Evolutionary conservation across 164 flowering plant species (phyloP), one percentile per base, ranked within the genome.

Genomic region (Vitis labrusca): DNA sequence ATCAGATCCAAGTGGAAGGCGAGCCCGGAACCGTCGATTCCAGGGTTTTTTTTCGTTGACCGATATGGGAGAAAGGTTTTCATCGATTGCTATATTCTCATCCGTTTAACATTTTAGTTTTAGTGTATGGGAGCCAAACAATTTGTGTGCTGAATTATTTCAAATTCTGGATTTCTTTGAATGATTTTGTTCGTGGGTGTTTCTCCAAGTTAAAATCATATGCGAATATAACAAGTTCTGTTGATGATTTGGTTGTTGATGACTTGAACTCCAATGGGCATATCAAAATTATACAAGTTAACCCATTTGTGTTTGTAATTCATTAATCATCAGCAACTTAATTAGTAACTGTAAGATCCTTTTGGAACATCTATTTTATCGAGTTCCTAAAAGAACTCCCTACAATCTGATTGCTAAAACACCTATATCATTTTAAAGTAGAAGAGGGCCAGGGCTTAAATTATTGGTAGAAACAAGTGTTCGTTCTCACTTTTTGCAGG

Each of bases 1-100:
- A 84, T 53, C 80, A 77, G 67, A 72, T 73, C 74, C 80, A 81
- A 53, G 87, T 84, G 70, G 87, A 87, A 3, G 91, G 93, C 5
- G 78, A 72, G 73, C 87, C 91, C 1, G 84, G 84, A 71, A 85
- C 91, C 73, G 86, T 87, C 2, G 93, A 89, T 74, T 83, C 83
- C 67, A 75, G 88, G 8, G 86, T 83, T 70, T 89, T 23, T 89
- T 76, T 83, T 85, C 67, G 64, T 73, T 61, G 89, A 87, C 44
- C 74, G 78, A 32, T 81, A 86, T 12, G 91, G 91, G 54, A 87
- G 83, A 72, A 89, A 84, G 88, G 93, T 89, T 2, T 0, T 0
- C 53, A 37, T 37, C 44, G 6, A 37, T 3, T 37, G 5, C 0
- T 37, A 37, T 23, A 23, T 23, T 23, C 27, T 23, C 27, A 23